phyloP scores from a whole-genome alignment of 805 yeast genomes.

The Pichia kluyveri region DNA sequence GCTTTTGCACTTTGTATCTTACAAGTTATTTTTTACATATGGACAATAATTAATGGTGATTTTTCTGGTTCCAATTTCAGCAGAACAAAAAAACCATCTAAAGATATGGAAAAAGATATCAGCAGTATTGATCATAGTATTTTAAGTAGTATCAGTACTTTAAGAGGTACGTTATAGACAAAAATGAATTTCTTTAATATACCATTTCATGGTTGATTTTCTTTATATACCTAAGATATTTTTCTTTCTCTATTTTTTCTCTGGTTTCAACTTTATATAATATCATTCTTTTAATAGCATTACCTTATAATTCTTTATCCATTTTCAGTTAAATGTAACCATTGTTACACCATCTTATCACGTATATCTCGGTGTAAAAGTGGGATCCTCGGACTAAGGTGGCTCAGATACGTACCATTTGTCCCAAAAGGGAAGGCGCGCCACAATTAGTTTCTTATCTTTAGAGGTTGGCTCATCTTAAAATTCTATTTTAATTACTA shows the following conservation, averaged over 20 bases:
- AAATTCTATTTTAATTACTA: not conserved
- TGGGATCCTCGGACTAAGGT: not conserved
- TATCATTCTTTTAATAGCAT: too few relatives aligned
- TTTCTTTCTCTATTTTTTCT: too few relatives aligned
- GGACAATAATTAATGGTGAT: not conserved
- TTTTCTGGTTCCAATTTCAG: not conserved
- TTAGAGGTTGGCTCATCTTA: too few relatives aligned
- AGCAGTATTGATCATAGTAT: slow-evolving; percentile 7
- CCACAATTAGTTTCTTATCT: not conserved
- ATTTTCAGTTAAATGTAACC: too few relatives aligned
- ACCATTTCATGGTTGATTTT: too few relatives aligned
- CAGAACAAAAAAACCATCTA: not conserved
- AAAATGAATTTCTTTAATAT: too few relatives aligned
- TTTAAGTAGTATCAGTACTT: slow-evolving; percentile 11
- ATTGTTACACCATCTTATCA: too few relatives aligned
- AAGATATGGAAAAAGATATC: slow-evolving; percentile 7
- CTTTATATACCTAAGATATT: too few relatives aligned
- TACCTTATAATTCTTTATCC: too few relatives aligned
- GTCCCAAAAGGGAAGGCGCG: not conserved
- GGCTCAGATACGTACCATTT: not conserved
- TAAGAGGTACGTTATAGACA: slow-evolving; percentile 10
- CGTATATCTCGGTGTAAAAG: not conserved
- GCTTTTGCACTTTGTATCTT: slow-evolving; percentile 6
- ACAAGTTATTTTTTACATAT: slow-evolving; percentile 2
- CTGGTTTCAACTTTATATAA: too few relatives aligned